Evolutionary conservation across 495 filamentous ascomycete species (phyloP).

Genomic region (Penicillium daleae): DNA sequence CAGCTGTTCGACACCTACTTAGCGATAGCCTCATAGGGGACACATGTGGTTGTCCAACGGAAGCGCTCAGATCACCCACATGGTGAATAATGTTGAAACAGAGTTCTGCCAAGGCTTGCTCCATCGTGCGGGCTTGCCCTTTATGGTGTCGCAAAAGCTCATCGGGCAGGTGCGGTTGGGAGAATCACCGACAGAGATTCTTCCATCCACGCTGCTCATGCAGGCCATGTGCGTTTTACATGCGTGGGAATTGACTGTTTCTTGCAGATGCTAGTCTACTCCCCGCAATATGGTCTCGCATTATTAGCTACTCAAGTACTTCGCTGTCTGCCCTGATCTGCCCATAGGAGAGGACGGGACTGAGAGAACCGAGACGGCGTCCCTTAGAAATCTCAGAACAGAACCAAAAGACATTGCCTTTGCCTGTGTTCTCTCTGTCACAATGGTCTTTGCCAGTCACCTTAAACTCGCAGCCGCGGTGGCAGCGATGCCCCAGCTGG

Average conservation of each 20-base stretch:
- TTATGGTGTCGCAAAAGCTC: not conserved
- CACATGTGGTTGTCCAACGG: slow-evolving; percentile 4
- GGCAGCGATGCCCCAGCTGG: slow-evolving; percentile 11
- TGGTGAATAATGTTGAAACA: not conserved
- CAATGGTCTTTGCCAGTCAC: slow-evolving; percentile 4
- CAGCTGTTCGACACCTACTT: no score
- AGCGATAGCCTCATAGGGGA: no score
- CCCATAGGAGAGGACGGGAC: not conserved
- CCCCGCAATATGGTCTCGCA: not conserved
- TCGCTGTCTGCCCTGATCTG: not conserved
- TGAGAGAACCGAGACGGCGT: not conserved
- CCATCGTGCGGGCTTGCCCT: not conserved
- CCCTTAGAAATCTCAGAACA: not conserved
- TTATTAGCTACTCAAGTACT: not conserved
- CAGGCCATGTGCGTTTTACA: slow-evolving; percentile 10
- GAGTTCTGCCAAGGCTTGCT: not conserved
- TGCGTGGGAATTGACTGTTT: not conserved
- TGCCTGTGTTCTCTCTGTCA: not conserved
- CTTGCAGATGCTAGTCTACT: not conserved
- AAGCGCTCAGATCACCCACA: not conserved
- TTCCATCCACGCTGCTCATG: slow-evolving; percentile 10
- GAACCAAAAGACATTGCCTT: not conserved
- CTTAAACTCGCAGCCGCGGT: slow-evolving; percentile 10
- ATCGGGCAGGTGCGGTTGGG: not conserved
- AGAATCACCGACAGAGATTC: slow-evolving; percentile 3